Conservation (phyloP, 257 asterid genomes). For the Galeopsis tetrahit region DNA sequence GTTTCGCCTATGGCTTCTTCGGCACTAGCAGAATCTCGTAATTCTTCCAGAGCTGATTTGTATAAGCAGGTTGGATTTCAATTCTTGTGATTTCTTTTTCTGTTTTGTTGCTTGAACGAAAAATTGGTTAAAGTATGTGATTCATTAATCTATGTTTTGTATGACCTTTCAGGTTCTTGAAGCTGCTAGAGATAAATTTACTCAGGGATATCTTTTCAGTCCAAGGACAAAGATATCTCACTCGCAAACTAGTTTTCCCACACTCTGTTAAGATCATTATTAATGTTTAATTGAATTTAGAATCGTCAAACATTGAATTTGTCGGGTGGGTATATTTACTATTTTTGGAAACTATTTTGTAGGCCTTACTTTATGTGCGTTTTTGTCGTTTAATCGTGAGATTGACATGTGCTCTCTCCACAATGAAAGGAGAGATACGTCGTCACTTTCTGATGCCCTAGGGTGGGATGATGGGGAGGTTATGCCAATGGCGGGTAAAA, state of each 20-base stretch:
- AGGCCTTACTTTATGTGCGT: conserved; percentile 89
- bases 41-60: conserved; percentile 56
- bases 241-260: conserved; percentile 66
- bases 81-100: conserved; percentile 26
- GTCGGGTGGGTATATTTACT: neutral
- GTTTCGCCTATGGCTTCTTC: conserved; percentile 73
- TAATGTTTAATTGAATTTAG: neutral
- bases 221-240: conserved; percentile 86
- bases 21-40: conserved; percentile 52
- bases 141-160: conserved; percentile 27
- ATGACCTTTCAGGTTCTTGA: conserved; percentile 59
- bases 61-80: conserved; percentile 71
- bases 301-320: no score
- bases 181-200: conserved; percentile 76
- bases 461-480: conserved; percentile 61
- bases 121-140: conserved; percentile 26
- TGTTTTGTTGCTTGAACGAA: neutral
- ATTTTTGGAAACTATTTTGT: conserved; percentile 7
- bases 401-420: conserved; percentile 61
- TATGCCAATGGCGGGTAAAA: conserved; percentile 83
- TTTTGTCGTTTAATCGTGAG: conserved; percentile 68
- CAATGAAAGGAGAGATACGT: conserved; percentile 55
- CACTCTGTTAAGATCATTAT: conserved; percentile 26
- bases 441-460: conserved; percentile 39
- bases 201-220: conserved; percentile 76